These are phyloP conservation scores for Microascus cirrosus DNA, from an alignment of 2,329 filamentous ascomycete genomes.

Conservation along the genomic window DNA sequence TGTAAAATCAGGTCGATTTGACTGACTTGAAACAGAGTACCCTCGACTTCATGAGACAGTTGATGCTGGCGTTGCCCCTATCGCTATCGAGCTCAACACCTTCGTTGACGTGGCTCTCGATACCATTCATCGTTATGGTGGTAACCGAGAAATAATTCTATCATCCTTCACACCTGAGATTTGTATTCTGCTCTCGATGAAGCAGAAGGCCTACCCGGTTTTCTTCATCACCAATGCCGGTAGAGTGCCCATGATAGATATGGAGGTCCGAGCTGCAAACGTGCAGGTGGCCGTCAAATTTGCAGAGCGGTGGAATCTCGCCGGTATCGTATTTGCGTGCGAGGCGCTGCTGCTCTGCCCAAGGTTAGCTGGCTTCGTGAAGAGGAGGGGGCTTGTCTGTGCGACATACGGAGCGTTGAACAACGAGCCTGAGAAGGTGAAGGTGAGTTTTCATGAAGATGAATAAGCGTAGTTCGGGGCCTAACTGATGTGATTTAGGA, in stretches of 20 bases:
- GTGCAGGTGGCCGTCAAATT: slow-evolving; percentile 24
- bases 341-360: slow-evolving; percentile 24
- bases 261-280: slow-evolving; percentile 21
- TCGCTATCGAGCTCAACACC: slow-evolving; percentile 24
- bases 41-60: slow-evolving; percentile 24
- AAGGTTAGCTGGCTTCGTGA: slow-evolving; percentile 20
- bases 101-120: slow-evolving; percentile 24
- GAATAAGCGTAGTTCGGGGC: neutral
- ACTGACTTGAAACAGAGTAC: slow-evolving; percentile 18
- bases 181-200: slow-evolving; percentile 19
- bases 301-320: slow-evolving; percentile 22
- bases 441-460: neutral
- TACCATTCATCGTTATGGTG: slow-evolving; percentile 13
- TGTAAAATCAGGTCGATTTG: neutral
- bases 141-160: slow-evolving; percentile 18
- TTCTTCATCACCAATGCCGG: slow-evolving; percentile 21
- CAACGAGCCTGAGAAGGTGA: slow-evolving; percentile 7
- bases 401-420: slow-evolving; percentile 23
- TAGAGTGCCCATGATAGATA: slow-evolving; percentile 14
- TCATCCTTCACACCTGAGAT: slow-evolving; percentile 23
- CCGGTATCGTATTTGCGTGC: slow-evolving; percentile 22
- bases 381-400: slow-evolving; percentile 18
- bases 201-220: slow-evolving; percentile 19
- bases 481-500: slow-evolving; percentile 1
- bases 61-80: slow-evolving; percentile 18